These are phyloP conservation scores for Oryza meyeriana DNA, from an alignment of 176 grass and related monocot genomes.

Conservation along the genomic window DNA sequence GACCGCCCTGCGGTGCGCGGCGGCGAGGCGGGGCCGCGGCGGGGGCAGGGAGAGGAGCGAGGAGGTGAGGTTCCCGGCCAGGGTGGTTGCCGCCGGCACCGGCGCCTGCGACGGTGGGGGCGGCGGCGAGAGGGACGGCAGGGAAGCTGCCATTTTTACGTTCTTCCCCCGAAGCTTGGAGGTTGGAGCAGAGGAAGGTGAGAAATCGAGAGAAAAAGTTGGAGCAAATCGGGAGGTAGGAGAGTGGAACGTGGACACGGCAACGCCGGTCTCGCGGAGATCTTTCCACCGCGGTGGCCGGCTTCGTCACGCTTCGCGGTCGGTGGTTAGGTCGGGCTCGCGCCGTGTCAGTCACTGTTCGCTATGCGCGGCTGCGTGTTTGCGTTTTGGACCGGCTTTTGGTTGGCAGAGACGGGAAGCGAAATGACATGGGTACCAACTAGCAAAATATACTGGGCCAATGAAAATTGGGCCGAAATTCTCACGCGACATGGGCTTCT, in stretches of 20 bases:
- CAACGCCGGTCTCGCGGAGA: constrained; percentile 24
- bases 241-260: constrained; percentile 32
- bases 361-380: neutral
- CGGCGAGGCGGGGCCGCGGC: constrained; percentile 30
- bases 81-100: constrained; percentile 8
- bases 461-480: neutral
- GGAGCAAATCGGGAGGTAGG: neutral
- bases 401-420: neutral
- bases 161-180: neutral
- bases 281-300: constrained; percentile 31
- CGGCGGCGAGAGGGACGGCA: constrained; percentile 42
- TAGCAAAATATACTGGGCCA: no score
- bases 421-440: neutral
- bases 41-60: constrained; percentile 30
- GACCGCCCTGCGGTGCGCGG: constrained; percentile 30
- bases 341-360: neutral
- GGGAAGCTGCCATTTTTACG: constrained; percentile 44
- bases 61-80: constrained; percentile 25
- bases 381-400: neutral
- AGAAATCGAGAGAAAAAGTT: neutral
- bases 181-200: neutral
- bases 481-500: neutral
- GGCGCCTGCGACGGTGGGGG: neutral
- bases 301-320: constrained; percentile 7
- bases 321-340: neutral